Base-by-base conservation (phyloP, 768 basidiomycete genomes). In the Chalciporus chontae region DNA sequence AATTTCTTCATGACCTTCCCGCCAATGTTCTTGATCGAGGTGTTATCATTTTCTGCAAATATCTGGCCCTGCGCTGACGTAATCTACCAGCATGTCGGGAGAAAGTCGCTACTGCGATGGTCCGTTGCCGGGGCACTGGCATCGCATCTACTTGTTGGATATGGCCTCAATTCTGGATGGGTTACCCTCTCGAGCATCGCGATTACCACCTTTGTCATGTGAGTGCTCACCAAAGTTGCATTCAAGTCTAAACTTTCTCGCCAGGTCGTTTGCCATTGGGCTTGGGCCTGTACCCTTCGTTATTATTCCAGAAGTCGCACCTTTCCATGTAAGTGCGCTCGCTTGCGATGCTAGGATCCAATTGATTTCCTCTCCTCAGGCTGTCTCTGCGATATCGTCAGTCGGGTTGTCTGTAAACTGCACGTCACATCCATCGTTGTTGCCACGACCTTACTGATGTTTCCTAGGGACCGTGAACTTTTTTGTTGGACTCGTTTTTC, bases 241-340 rank as follows among this genome's bases (percentile, higher is more conserved):
- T 45, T 50, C 37, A 44, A 26, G 5, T 32, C 38, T 50, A 49
- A 32, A 52, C 31, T 6, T 34, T 31, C 41, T 50, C 32, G 43
- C 41, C 50, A 90, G 89, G 69, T 87, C 90, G 1, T 97, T 94
- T 67, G 90, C 94, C 2, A 69, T 87, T 29, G 95, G 94, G 2
- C 76, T 97, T 15, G 95, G 95, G 1, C 94, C 95, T 2, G 72
- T 97, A 29, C 94, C 95, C 0, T 98, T 94, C 62, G 83, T 98
- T 34, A 84, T 97, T 67, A 84, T 95, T 27, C 84, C 93, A 14
- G 94, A 97, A 62, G 82, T 96, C 18, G 86, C 93, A 3, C 92
- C 92, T 2, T 67, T 78, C 43, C 78, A 87, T 59, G 91, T 87
- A 65, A 53, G 88, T 74, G 40, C 11, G 9, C 36, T 37, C 43